phyloP scores from a whole-genome alignment of 768 basidiomycete species.

The Scleroderma bovista region DNA sequence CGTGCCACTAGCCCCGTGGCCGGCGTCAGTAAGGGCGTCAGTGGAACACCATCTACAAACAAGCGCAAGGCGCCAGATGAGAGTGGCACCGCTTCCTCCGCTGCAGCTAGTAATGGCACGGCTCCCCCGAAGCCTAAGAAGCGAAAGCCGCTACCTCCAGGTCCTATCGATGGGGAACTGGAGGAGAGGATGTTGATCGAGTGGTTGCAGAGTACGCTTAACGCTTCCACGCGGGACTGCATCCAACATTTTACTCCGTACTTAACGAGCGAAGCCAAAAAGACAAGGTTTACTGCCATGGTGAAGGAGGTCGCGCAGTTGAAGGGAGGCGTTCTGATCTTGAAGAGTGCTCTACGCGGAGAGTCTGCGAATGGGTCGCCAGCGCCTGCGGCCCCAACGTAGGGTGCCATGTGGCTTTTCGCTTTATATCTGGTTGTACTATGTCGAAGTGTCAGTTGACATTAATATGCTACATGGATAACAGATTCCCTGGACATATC shows the following conservation, averaged over 20 bases:
- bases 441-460: slow-evolving; percentile 2
- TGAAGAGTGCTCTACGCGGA: slow-evolving; percentile 40
- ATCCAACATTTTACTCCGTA: slow-evolving; percentile 77
- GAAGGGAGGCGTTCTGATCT: slow-evolving; percentile 57
- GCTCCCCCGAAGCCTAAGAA: slow-evolving; percentile 48
- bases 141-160: slow-evolving; percentile 38
- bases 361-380: slow-evolving; percentile 22
- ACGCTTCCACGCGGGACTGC: slow-evolving; percentile 71
- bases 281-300: slow-evolving; percentile 68
- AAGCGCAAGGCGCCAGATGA: slow-evolving; percentile 59
- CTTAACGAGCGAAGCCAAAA: slow-evolving; percentile 62
- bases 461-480: background rate
- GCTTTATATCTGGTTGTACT: slow-evolving; percentile 16
- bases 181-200: slow-evolving; percentile 64
- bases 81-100: slow-evolving; percentile 6
- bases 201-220: slow-evolving; percentile 66
- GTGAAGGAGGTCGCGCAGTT: slow-evolving; percentile 76
- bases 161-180: slow-evolving; percentile 50
- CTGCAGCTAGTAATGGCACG: slow-evolving; percentile 14
- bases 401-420: slow-evolving; percentile 12
- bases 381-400: slow-evolving; percentile 13
- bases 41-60: slow-evolving; percentile 33
- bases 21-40: slow-evolving; percentile 14
- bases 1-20: slow-evolving; percentile 31
- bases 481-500: background rate